Base-by-base conservation (phyloP, 2,329 filamentous ascomycete species). In the Curvularia verruculosa region DNA sequence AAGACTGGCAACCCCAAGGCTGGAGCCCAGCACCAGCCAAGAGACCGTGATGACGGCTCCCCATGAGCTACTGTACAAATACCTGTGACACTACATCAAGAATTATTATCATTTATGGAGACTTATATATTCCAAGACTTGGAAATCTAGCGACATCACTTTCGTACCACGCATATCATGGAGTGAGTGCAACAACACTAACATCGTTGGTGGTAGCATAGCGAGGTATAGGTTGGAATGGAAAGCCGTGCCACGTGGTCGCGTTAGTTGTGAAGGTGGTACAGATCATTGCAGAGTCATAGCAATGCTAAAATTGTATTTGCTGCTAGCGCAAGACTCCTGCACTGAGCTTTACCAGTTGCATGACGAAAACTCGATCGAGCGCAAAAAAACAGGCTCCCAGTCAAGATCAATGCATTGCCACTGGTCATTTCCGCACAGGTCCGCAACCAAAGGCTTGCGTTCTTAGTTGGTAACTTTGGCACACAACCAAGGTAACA, bases 1-100 rank as follows among this genome's bases (percentile, higher is more conserved):
- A 82, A 52, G 78, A 78, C 7, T 82, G 78, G 78, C 79, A 82
- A 68, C 81, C 81, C 1, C 66, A 77, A 54, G 66, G 68, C 10
- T 83, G 81, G 81, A 74, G 75, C 18, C 81, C 80, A 28, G 74
- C 70, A 13, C 74, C 74, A 18, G 71, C 74, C 44, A 70, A 68
- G 54, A 73, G 75, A 57, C 67, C 74, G 53, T 53, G 58, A 26
- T 65, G 54, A 56, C 29, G 19, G 15, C 39, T 43, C 40, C 23
- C 34, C 9, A 34, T 15, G 13, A 34, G 31, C 31, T 13, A n/a
- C 12, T 34, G 31, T 34, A 34, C 2, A 34, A 34, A 34, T n/a
- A 34, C 13, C 12, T 34, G 31, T 34, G 13, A 34, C 31, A 34
- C 13, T 34, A 34, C 13, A n/a, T 34, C 12, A 34, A 34, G 12